Conservation (phyloP, 768 basidiomycete genomes). For the Tubosaeta sp. region DNA sequence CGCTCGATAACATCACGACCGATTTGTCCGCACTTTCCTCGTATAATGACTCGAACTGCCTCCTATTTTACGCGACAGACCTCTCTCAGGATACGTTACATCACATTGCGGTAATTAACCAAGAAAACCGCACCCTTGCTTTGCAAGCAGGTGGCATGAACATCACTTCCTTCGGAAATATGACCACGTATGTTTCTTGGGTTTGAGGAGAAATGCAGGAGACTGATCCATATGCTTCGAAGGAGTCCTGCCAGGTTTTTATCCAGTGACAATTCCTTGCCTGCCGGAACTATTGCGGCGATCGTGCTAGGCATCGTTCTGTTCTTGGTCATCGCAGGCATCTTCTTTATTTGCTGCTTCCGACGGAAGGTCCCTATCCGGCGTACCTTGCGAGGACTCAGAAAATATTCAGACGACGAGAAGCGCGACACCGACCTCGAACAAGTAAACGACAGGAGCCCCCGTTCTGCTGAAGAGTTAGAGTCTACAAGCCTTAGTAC, state of each 20-base stretch:
- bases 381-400: not conserved
- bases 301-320: conserved; percentile 55
- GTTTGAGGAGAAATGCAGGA: not conserved
- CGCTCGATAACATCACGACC: conserved; percentile 47
- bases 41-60: conserved; percentile 44
- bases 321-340: conserved; percentile 42
- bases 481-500: conserved; percentile 28
- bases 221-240: conserved; percentile 7
- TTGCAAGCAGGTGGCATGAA: conserved; percentile 49
- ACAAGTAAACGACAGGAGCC: conserved; percentile 3
- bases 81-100: conserved; percentile 51
- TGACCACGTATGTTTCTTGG: conserved; percentile 29
- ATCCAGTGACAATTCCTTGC: conserved; percentile 23
- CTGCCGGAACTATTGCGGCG: conserved; percentile 63
- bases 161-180: conserved; percentile 36
- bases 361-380: conserved; percentile 42
- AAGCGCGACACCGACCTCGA: conserved; percentile 9
- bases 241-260: conserved; percentile 18
- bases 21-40: conserved; percentile 49
- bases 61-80: conserved; percentile 62
- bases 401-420: not conserved
- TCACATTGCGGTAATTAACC: conserved; percentile 52
- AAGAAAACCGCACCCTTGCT: conserved; percentile 47
- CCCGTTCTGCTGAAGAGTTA: conserved; percentile 20
- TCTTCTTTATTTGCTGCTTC: conserved; percentile 42